Conservation (phyloP, 163 green algal genomes). For the Coccomyxa subellipsoidea region DNA sequence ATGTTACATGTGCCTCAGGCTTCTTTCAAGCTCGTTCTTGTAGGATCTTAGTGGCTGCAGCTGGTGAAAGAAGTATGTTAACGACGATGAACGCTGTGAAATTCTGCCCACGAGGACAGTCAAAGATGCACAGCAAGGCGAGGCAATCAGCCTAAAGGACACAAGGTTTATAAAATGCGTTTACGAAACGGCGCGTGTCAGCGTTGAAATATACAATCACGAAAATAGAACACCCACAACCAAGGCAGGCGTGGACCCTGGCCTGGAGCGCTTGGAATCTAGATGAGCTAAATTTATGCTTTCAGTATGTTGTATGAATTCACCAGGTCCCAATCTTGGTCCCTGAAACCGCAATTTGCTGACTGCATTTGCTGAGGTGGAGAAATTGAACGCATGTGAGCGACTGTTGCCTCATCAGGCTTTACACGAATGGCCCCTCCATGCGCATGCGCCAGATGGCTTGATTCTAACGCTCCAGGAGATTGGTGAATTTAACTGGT, state of each 20-base stretch:
- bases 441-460: too few relatives aligned
- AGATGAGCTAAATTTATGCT: too few relatives aligned
- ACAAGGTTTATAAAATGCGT: neutral
- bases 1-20: too few relatives aligned
- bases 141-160: neutral
- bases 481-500: too few relatives aligned
- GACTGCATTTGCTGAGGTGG: neutral
- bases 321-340: too few relatives aligned
- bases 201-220: neutral
- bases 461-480: too few relatives aligned
- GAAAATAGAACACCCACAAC: neutral
- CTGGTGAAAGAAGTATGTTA: neutral
- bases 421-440: neutral
- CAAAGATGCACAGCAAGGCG: neutral
- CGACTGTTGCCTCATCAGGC: neutral
- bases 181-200: neutral
- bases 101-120: neutral
- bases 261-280: too few relatives aligned
- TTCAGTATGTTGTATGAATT: too few relatives aligned
- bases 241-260: too few relatives aligned
- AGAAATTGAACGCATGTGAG: neutral
- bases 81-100: neutral
- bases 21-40: neutral
- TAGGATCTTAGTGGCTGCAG: neutral
- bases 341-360: neutral